These are phyloP conservation scores for Pythium grandisporangium DNA, from an alignment of 352 stramenopile species.

Conservation along the genomic window DNA sequence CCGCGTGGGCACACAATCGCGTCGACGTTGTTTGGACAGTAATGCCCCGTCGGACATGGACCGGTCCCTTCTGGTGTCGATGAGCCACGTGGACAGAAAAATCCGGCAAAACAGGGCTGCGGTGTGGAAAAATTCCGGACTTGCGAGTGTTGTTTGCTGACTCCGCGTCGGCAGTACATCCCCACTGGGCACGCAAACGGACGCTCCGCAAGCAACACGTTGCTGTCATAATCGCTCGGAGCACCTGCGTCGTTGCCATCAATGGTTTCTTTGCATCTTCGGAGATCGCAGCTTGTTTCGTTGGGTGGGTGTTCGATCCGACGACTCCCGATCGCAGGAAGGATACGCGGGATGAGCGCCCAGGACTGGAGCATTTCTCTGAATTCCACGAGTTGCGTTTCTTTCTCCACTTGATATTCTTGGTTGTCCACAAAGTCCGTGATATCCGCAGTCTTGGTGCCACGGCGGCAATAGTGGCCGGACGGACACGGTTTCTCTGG, in stretches of 20 bases:
- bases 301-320: slow-evolving; percentile 56
- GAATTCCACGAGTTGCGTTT: slow-evolving; percentile 61
- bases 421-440: slow-evolving; percentile 50
- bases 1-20: slow-evolving; percentile 90
- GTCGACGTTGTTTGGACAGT: slow-evolving; percentile 86
- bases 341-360: slow-evolving; percentile 28
- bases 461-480: slow-evolving; percentile 91
- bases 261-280: slow-evolving; percentile 39
- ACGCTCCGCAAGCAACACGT: slow-evolving; percentile 75
- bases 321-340: slow-evolving; percentile 42
- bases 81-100: slow-evolving; percentile 94
- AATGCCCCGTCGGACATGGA: slow-evolving; percentile 93
- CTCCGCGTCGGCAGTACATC: slow-evolving; percentile 88
- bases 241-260: too few species aligned
- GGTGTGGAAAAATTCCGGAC: slow-evolving; percentile 90
- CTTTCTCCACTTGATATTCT: slow-evolving; percentile 47
- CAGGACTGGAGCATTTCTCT: slow-evolving; percentile 34
- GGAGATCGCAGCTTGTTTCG: slow-evolving; percentile 29
- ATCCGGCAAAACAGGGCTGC: slow-evolving; percentile 92
- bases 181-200: slow-evolving; percentile 93
- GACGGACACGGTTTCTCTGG: slow-evolving; percentile 82
- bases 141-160: slow-evolving; percentile 40
- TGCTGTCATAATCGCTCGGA: too few species aligned
- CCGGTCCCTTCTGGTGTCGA: slow-evolving; percentile 88
- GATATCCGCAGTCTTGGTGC: slow-evolving; percentile 85